Evolutionary conservation across 2,329 filamentous ascomycete species (phyloP).

Genomic region (Zymoseptoria pseudotritici): DNA sequence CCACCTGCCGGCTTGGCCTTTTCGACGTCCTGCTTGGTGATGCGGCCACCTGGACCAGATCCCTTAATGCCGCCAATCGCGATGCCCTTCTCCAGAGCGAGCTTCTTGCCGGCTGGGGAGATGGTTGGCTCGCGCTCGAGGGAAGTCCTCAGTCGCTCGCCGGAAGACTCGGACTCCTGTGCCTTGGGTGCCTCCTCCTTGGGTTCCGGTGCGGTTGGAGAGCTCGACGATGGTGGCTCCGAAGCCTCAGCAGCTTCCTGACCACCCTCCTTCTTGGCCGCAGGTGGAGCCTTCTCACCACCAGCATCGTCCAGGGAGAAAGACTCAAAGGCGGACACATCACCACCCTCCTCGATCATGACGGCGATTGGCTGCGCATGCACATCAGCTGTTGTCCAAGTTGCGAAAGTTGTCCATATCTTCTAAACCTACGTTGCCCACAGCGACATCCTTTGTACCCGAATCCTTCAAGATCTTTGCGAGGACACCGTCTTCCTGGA

Average conservation of each 20-base stretch:
- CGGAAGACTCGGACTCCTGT: conserved; percentile 64
- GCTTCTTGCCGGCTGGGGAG: conserved; percentile 65
- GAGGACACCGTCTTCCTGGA: conserved; percentile 93
- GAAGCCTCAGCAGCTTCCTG: conserved; percentile 55
- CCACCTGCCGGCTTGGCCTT: conserved; percentile 58
- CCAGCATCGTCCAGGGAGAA: conserved; percentile 88
- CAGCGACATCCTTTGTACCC: conserved; percentile 86
- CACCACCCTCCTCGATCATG: conserved; percentile 82
- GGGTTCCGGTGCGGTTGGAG: conserved; percentile 51
- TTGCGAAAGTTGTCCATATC: background rate
- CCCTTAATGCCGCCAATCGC: conserved; percentile 75
- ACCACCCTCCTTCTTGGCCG: conserved; percentile 53
- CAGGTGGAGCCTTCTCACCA: conserved; percentile 62
- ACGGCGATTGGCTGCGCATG: conserved; percentile 78
- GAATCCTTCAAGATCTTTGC: conserved; percentile 90
- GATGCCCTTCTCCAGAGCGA: conserved; percentile 79
- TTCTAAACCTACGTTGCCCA: conserved; percentile 73
- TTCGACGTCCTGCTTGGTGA: conserved; percentile 89
- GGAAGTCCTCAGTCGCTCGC: conserved; percentile 71
- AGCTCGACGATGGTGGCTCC: conserved; percentile 51
- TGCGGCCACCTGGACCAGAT: conserved; percentile 73
- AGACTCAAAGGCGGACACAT: conserved; percentile 78
- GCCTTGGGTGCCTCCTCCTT: conserved; percentile 47
- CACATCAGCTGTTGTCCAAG: conserved; percentile 11
- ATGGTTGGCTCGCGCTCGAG: conserved; percentile 76